phyloP scores from a whole-genome alignment of 495 filamentous ascomycete genomes.

The Schizothecium vesticola region DNA sequence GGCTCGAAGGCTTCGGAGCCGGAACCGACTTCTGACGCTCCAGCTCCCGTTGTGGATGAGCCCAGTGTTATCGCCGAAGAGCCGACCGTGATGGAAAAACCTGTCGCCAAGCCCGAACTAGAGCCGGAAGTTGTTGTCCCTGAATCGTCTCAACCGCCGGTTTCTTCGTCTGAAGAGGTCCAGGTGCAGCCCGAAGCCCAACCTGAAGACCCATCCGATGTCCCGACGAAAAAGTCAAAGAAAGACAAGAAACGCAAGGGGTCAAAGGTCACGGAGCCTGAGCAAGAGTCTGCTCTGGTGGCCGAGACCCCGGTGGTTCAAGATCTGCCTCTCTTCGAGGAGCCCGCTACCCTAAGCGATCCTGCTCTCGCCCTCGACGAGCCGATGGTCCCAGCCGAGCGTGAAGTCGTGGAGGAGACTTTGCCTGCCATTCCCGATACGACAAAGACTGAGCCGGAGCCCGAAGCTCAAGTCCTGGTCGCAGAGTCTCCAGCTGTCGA shows the following conservation, averaged over 20 bases:
- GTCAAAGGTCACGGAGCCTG: neutral
- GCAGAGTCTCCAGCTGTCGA: neutral
- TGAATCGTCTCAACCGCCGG: neutral
- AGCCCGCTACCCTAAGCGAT: neutral
- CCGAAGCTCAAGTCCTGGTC: neutral
- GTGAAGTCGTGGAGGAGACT: neutral
- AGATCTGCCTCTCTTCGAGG: neutral
- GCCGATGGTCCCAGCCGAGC: neutral
- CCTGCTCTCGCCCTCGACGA: neutral
- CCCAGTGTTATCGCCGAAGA: neutral
- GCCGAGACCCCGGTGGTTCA: neutral
- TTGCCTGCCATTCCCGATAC: neutral
- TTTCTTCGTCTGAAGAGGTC: neutral
- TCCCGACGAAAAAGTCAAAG: constrained; percentile 20
- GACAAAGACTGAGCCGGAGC: neutral
- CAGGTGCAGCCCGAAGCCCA: neutral
- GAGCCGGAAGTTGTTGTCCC: neutral
- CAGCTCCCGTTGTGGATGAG: constrained; percentile 5
- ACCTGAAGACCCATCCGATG: constrained; percentile 2
- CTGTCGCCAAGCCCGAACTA: neutral
- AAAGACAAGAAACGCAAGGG: constrained; percentile 32
- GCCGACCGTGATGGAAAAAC: neutral
- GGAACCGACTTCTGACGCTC: constrained; percentile 1
- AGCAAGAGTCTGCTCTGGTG: neutral
- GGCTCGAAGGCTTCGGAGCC: constrained; percentile 7